Base-by-base conservation (phyloP, 1,139 yeast species). In the Taphrina wiesneri region DNA sequence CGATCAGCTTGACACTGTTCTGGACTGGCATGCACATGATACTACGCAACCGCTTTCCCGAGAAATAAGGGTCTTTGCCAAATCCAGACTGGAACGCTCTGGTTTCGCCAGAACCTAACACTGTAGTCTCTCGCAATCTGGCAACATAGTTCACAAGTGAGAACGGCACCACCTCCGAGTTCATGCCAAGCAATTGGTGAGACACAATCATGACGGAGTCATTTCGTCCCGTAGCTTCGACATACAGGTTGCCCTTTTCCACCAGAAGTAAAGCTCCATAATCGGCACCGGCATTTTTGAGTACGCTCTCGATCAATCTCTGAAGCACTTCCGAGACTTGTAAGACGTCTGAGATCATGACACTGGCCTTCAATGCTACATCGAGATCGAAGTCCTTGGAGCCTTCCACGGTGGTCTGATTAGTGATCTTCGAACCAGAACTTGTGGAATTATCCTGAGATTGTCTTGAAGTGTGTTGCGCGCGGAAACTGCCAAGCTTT, bases 231-330 rank as follows among this genome's bases (percentile, higher is more conserved):
- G 57, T 52, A 2, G 71, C 71, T 17, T 71, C 70, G 19, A 70
- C 66, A 15, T 66, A 64, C 28, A 56, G 57, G 13, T 43, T 61
- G 7, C 61, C 56, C 15, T 70, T 67, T 17, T 70, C 70, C 7
- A 56, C 56, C 32, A 68, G 51, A n/a, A 70, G 45, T 2, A 70
- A 63, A 9, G 71, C 71, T 7, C 70, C 66, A 23, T 65, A 54
- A 30, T 69, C 71, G 11, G 71, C 71, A n/a, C 70, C 66, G 6
- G 71, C 70, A 6, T 70, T 69, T 34, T 57, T 56, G 11, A 70
- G 68, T 23, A 70, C 68, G 25, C 69, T 68, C 61, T 70, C 70
- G 43, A 70, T 70, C 67, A 70, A 67, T 47, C 69, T 67, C 17
- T 56, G 57, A 15, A 69, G 45, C 4, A 63, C 56, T 34, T 54